Conservation (phyloP, 2,329 filamentous ascomycete genomes). For the Chaetomium olivaceum region DNA sequence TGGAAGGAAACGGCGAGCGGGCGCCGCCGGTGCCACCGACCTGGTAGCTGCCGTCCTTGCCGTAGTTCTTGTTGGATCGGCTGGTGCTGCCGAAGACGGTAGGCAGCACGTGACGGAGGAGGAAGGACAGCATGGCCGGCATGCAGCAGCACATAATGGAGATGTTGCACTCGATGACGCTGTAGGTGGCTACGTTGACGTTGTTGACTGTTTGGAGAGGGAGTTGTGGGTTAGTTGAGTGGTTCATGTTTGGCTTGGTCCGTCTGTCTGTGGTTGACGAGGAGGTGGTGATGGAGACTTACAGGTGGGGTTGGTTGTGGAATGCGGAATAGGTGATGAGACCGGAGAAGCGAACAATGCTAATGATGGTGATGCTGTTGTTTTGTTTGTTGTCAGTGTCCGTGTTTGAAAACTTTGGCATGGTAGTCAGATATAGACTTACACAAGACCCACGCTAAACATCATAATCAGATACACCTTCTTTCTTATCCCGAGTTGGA, state of each 20-base stretch:
- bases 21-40: neutral
- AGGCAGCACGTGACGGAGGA: constrained; percentile 3
- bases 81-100: constrained; percentile 9
- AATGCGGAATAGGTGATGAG: constrained; percentile 2
- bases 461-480: constrained; percentile 5
- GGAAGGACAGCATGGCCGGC: constrained; percentile 4
- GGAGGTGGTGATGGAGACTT: neutral
- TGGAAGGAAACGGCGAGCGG: constrained; percentile 1
- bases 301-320: constrained; percentile 8
- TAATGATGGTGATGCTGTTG: constrained; percentile 8
- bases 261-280: too few species aligned
- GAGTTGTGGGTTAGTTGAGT: neutral
- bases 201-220: constrained; percentile 7
- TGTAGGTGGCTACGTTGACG: constrained; percentile 5
- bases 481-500: neutral
- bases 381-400: neutral
- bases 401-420: neutral
- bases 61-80: neutral
- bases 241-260: neutral
- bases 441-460: constrained; percentile 12
- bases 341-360: constrained; percentile 10
- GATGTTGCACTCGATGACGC: constrained; percentile 6
- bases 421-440: neutral
- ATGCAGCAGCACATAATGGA: constrained; percentile 15
- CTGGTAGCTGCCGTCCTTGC: constrained; percentile 6